phyloP scores from a whole-genome alignment of 1,139 yeast species.

The Magnusiomyces magnusii region DNA sequence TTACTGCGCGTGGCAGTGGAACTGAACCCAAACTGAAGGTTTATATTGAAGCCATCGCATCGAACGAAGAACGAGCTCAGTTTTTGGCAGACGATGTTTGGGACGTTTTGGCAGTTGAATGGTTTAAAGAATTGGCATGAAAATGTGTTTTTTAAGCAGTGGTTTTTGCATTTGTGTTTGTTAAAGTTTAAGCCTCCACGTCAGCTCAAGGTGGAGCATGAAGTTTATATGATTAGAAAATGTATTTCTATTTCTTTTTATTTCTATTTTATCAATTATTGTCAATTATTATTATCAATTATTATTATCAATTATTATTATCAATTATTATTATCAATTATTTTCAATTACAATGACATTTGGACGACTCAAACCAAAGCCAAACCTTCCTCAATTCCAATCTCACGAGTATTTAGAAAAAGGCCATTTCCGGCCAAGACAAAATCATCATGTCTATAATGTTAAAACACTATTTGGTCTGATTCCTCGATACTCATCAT shows the following conservation, averaged over 20 bases:
- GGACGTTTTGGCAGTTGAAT: constrained; percentile 41
- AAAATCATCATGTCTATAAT: background rate
- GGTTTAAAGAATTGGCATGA: constrained; percentile 25
- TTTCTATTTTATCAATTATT: no score
- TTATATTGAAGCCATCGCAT: constrained; percentile 65
- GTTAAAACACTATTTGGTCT: background rate
- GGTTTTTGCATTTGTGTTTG: no score
- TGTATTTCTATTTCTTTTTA: no score
- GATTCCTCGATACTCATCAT: background rate
- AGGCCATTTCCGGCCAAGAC: background rate
- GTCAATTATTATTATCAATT: background rate
- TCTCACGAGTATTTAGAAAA: background rate
- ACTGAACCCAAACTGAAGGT: constrained; percentile 94
- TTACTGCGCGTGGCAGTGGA: constrained; percentile 91
- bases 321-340: background rate
- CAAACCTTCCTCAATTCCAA: constrained; percentile 4
- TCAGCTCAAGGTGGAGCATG: no score
- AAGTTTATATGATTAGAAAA: background rate
- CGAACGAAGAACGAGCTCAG: constrained; percentile 40
- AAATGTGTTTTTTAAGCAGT: background rate
- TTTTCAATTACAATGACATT: constrained; percentile 1
- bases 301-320: background rate
- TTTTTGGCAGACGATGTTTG: constrained; percentile 59
- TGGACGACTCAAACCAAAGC: constrained; percentile 3
- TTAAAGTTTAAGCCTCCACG: no score